A percentile compares a stretch with the other conserved stretches of the same genome.
phyloP scores from a whole-genome alignment of 805 yeast species.

The Candida tibetensis region DNA sequence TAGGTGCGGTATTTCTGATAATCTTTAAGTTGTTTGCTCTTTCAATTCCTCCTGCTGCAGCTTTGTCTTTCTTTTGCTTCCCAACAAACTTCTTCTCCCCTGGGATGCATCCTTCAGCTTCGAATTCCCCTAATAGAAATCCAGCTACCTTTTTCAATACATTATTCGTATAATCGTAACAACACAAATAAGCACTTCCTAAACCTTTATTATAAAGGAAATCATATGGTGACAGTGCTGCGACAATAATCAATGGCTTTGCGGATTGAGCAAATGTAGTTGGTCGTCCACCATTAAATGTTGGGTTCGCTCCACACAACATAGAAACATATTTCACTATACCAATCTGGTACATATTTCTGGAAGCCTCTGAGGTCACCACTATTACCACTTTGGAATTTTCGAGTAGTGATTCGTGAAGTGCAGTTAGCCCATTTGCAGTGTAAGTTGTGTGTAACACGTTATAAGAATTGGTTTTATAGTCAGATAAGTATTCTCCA shows the following conservation, averaged over 20 bases:
- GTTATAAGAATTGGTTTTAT: conserved; percentile 34
- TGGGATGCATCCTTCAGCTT: conserved; percentile 54
- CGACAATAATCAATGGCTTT: conserved; percentile 56
- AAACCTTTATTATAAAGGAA: conserved; percentile 53
- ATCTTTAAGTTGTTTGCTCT: background rate
- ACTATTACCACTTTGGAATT: conserved; percentile 50
- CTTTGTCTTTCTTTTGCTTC: conserved; percentile 19
- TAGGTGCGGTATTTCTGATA: conserved; percentile 22
- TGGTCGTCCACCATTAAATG: conserved; percentile 13
- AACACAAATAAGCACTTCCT: conserved; percentile 56
- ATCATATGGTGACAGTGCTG: conserved; percentile 63
- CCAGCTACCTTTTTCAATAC: conserved; percentile 49
- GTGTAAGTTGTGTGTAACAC: conserved; percentile 59
- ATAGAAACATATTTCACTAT: conserved; percentile 56
- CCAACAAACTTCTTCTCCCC: conserved; percentile 44
- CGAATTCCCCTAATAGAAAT: conserved; percentile 52
- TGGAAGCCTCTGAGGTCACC: conserved; percentile 55
- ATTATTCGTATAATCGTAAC: conserved; percentile 56
- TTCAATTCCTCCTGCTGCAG: background rate
- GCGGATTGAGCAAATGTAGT: conserved; percentile 23
- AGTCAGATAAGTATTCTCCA: conserved; percentile 42
- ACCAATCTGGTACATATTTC: conserved; percentile 61
- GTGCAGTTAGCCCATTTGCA: conserved; percentile 51
- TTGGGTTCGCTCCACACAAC: conserved; percentile 49
- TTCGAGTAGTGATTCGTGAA: conserved; percentile 54